A percentile compares a stretch with the other conserved stretches of the same genome.
These are phyloP conservation scores for Blastobotrys mokoenaii DNA, from an alignment of 805 yeast genomes.

Conservation along the genomic window DNA sequence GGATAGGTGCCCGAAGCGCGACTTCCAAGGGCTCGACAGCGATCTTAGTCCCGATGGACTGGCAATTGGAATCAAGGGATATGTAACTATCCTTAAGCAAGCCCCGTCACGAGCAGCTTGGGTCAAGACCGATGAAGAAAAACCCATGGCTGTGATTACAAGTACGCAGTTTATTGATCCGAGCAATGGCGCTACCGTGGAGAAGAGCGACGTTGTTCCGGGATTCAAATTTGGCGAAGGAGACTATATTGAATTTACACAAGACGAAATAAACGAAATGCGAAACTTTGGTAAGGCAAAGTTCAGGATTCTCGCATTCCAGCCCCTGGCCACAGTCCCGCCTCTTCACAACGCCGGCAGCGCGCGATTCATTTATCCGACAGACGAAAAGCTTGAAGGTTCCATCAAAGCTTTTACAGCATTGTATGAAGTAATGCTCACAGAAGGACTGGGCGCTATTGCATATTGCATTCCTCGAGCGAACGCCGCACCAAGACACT, in stretches of 20 bases:
- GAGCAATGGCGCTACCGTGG: conserved; percentile 38
- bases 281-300: conserved; percentile 37
- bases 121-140: conserved; percentile 47
- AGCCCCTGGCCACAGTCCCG: conserved; percentile 35
- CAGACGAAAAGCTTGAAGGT: conserved; percentile 49
- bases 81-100: conserved; percentile 50
- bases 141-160: conserved; percentile 28
- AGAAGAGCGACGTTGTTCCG: conserved; percentile 27
- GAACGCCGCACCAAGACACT: conserved; percentile 47
- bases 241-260: conserved; percentile 30
- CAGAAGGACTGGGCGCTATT: conserved; percentile 49
- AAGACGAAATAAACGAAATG: conserved; percentile 31
- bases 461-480: conserved; percentile 61
- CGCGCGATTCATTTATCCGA: conserved; percentile 61
- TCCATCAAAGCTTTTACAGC: conserved; percentile 62
- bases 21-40: no score
- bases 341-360: conserved; percentile 45
- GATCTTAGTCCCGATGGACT: conserved; percentile 28
- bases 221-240: conserved; percentile 37
- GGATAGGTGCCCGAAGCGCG: conserved; percentile 24
- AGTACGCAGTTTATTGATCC: conserved; percentile 32
- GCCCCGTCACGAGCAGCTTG: conserved; percentile 40
- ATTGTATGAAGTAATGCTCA: conserved; percentile 50
- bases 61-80: conserved; percentile 64
- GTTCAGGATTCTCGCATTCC: conserved; percentile 61